Conservation (phyloP, 129 eudicot genomes). For the Sambucus nigra region DNA sequence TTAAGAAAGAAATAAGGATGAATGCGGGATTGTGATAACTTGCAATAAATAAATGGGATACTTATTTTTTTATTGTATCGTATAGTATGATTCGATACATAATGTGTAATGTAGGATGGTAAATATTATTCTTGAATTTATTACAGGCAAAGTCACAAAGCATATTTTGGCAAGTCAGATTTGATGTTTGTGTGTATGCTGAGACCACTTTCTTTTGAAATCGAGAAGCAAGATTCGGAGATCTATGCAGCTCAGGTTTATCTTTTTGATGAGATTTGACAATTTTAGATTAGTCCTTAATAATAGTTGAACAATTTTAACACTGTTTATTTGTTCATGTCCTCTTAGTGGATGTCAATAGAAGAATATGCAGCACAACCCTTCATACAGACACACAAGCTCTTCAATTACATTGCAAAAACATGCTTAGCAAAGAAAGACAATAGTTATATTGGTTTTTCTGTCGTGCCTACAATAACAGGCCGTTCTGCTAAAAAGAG, state of each 20-base stretch:
- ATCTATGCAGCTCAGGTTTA: conserved; percentile 29
- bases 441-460: conserved; percentile 35
- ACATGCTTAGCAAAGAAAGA: conserved; percentile 42
- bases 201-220: conserved; percentile 24
- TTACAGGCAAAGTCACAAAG: conserved; percentile 48
- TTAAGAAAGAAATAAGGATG: no score
- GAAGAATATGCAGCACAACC: conserved; percentile 49
- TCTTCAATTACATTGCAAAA: conserved; percentile 29
- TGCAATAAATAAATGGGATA: no score
- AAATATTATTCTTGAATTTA: no score
- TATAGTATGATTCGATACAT: no score
- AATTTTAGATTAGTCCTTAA: neutral
- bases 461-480: conserved; percentile 25
- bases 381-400: conserved; percentile 22
- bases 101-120: no score
- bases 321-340: neutral
- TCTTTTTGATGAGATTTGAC: no score
- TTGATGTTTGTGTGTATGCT: conserved; percentile 41
- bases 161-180: conserved; percentile 41
- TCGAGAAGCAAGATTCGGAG: conserved; percentile 34
- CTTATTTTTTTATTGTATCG: no score
- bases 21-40: no score
- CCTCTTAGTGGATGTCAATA: conserved; percentile 44
- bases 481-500: conserved; percentile 29
- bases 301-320: neutral